Base-by-base conservation (phyloP, 225 moss, liverwort and hornwort genomes). In the Bryoerythrophyllum caledonicum region DNA sequence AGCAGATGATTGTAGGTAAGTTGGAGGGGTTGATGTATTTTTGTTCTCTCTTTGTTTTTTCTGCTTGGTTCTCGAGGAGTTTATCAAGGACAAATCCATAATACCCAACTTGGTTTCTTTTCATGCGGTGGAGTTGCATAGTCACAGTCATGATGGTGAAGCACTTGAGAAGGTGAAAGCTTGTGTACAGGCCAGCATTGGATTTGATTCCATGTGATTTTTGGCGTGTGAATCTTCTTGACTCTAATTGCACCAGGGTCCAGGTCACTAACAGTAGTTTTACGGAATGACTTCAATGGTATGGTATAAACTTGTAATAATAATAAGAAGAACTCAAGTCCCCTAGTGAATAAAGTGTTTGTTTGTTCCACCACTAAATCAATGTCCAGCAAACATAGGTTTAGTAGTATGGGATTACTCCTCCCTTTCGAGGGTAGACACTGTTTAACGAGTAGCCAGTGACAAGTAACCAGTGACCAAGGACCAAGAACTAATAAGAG, bases 191-290 rank as follows among this genome's bases (percentile, higher is more conserved):
- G 8, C 12, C 12, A 64, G 14, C 78, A 24, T 24, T 71, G 64
- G 78, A 78, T 65, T 71, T 56, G 32, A 25, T 71, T 56, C 64
- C 71, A 37, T 52, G 68, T 51, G 26, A 68, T 68, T 27, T 23
- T 41, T 60, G 19, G 60, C 10, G 23, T 49, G 17, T 58, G 1
- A 49, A 7, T 10, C 46, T 14, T 59, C 10, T 37, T 19, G 41
- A 41, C 19, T 19, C 27, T 27, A 38, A 38, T 38, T 71, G 41
- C 58, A 11, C 40, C 26, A 16, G 1, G n/a, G n/a, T n/a, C n/a
- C n/a, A n/a, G n/a, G 27, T 24, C 12, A 8, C 14, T 13, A 32
- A 19, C 20, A 14, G 34, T 34, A 68, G 20, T 6, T 52, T 2
- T 10, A 49, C 51, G 19, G 12, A 20, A 51, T 6, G 1, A 19